phyloP scores from a whole-genome alignment of 2,329 filamentous ascomycete species.

The Leptographium wingfieldii region DNA sequence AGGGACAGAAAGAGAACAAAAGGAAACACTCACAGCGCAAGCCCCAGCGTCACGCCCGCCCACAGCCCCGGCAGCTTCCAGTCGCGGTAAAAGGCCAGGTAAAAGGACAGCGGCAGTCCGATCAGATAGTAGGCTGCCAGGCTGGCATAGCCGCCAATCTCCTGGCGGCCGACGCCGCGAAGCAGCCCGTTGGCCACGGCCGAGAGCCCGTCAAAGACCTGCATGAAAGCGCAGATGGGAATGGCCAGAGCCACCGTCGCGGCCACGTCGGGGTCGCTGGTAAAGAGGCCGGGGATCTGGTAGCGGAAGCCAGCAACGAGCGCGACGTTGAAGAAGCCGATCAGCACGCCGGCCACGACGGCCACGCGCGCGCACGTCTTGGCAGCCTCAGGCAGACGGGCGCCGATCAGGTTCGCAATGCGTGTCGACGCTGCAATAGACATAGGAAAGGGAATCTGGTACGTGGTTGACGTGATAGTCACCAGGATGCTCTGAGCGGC shows the following conservation, averaged over 20 bases:
- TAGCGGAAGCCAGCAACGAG: conserved; percentile 57
- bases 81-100: conserved; percentile 59
- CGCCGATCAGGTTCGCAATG: conserved; percentile 84
- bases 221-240: conserved; percentile 75
- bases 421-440: conserved; percentile 81
- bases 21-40: conserved; percentile 39
- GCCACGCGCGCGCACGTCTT: conserved; percentile 68
- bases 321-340: conserved; percentile 70
- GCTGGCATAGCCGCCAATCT: conserved; percentile 81
- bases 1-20: conserved; percentile 8
- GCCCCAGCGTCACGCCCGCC: conserved; percentile 62
- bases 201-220: conserved; percentile 74
- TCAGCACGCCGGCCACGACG: conserved; percentile 49
- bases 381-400: conserved; percentile 67
- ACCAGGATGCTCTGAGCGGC: conserved; percentile 81
- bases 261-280: conserved; percentile 58
- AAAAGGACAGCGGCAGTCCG: conserved; percentile 73
- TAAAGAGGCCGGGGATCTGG: conserved; percentile 67
- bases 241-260: conserved; percentile 55
- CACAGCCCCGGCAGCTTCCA: conserved; percentile 76
- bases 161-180: conserved; percentile 75
- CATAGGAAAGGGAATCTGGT: conserved; percentile 85
- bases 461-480: conserved; percentile 67
- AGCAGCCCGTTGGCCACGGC: conserved; percentile 74
- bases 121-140: conserved; percentile 77